Percentiles rank a stretch among this genome's conserved stretches.
Evolutionary conservation across 2,329 filamentous ascomycete genomes (phyloP).

Genomic region (Coniosporium tulheliwenetii): DNA sequence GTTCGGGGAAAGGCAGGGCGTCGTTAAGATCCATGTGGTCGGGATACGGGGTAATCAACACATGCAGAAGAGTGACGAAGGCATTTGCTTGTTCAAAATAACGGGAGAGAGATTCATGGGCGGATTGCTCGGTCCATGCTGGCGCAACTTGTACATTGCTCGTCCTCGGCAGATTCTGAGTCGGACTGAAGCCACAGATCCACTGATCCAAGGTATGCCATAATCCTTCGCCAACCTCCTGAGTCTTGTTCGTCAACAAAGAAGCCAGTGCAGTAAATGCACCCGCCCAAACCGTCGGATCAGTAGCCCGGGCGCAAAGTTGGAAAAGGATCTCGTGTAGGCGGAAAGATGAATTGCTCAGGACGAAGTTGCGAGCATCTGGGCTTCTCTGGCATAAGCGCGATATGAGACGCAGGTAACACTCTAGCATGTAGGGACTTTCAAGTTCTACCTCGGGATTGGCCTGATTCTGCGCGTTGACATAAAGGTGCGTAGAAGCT

Average conservation of each 20-base stretch:
- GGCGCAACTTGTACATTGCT: slow-evolving; percentile 24
- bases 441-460: slow-evolving; percentile 58
- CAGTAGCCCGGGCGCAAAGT: slow-evolving; percentile 62
- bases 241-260: slow-evolving; percentile 58
- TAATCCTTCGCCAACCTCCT: slow-evolving; percentile 52
- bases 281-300: slow-evolving; percentile 63
- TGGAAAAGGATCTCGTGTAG: slow-evolving; percentile 62
- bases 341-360: slow-evolving; percentile 50
- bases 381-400: slow-evolving; percentile 65
- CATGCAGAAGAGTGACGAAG: slow-evolving; percentile 63
- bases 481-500: slow-evolving; percentile 14
- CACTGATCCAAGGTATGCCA: slow-evolving; percentile 73
- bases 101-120: slow-evolving; percentile 58
- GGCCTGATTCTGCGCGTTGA: too few species aligned
- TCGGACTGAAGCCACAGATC: slow-evolving; percentile 41
- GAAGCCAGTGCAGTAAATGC: slow-evolving; percentile 67
- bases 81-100: slow-evolving; percentile 77
- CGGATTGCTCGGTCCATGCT: slow-evolving; percentile 19
- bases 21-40: slow-evolving; percentile 52
- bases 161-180: slow-evolving; percentile 24
- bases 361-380: slow-evolving; percentile 56
- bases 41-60: slow-evolving; percentile 51
- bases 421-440: slow-evolving; percentile 90
- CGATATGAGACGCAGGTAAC: slow-evolving; percentile 75
- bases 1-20: slow-evolving; percentile 71